These are phyloP conservation scores for Triticum turgidum DNA, from an alignment of 176 grass and related monocot genomes.

Conservation along the genomic window DNA sequence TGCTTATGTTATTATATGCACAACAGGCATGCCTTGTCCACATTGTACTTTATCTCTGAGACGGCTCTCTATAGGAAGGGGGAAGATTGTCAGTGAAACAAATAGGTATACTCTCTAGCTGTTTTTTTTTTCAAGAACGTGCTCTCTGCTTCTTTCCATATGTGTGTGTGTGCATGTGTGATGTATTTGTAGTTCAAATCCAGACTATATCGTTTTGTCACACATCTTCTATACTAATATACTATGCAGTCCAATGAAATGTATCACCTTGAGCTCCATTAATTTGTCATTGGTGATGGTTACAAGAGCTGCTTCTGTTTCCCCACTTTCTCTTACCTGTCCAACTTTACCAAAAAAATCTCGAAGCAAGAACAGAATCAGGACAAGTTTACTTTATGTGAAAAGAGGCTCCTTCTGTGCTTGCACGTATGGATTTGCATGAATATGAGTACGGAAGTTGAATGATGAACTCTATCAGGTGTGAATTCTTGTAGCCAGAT, in stretches of 20 bases:
- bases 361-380: conserved; percentile 16
- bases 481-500: too few relatives aligned
- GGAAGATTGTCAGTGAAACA: conserved; percentile 58
- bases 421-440: too few relatives aligned
- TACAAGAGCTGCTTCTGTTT: conserved; percentile 77
- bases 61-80: conserved; percentile 80
- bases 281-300: conserved; percentile 69
- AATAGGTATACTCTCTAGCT: conserved; percentile 22
- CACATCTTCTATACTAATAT: background rate
- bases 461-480: too few relatives aligned
- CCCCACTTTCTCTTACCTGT: conserved; percentile 54
- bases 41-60: conserved; percentile 76
- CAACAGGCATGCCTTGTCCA: conserved; percentile 73
- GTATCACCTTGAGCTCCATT: conserved; percentile 56
- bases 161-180: too few relatives aligned
- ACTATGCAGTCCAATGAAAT: conserved; percentile 60
- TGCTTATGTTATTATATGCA: conserved; percentile 12
- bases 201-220: background rate
- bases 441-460: too few relatives aligned
- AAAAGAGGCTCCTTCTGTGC: too few relatives aligned
- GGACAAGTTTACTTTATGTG: too few relatives aligned
- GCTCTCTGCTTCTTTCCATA: background rate
- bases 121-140: too few relatives aligned
- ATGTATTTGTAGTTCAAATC: background rate
- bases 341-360: conserved; percentile 67